phyloP scores from a whole-genome alignment of 345 rosid genomes.

The Boechera divaricarpa region DNA sequence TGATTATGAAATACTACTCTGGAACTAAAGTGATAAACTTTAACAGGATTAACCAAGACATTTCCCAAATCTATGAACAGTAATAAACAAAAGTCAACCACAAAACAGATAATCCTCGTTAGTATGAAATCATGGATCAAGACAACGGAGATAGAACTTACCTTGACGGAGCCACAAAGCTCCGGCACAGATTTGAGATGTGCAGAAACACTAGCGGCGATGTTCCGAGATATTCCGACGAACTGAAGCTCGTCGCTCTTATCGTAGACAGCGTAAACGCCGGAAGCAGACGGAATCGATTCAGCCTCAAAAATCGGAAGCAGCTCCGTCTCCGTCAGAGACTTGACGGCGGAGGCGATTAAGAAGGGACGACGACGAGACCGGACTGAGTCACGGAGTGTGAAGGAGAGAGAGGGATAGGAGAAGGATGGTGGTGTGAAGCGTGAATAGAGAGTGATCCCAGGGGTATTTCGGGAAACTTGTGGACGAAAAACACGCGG shows the following conservation, averaged over 20 bases:
- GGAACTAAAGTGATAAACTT: not conserved
- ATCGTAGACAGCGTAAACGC: conserved; percentile 85
- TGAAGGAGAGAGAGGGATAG: conserved; percentile 51
- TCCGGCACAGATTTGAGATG: conserved; percentile 77
- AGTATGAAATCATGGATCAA: not conserved
- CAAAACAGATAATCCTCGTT: not conserved
- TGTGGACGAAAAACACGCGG: conserved; percentile 38
- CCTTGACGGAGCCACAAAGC: conserved; percentile 80
- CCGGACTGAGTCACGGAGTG: conserved; percentile 37
- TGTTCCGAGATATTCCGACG: conserved; percentile 80
- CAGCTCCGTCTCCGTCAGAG: conserved; percentile 57
- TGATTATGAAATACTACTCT: not conserved
- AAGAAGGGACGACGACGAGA: conserved; percentile 47
- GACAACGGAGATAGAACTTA: conserved; percentile 15
- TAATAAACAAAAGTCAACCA: not conserved
- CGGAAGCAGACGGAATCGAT: conserved; percentile 58
- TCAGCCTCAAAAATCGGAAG: conserved; percentile 50
- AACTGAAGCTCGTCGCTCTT: conserved; percentile 69
- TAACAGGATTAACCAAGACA: not conserved
- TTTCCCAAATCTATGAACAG: not conserved
- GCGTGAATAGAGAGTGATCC: conserved; percentile 49
- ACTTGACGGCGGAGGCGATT: conserved; percentile 54
- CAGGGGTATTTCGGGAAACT: conserved; percentile 53
- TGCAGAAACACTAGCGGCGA: conserved; percentile 68
- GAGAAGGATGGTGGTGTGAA: conserved; percentile 45